Evolutionary conservation across 73 alveolate genomes (phyloP), one percentile per base, ranked within the genome.

Genomic region (Symbiodinium pilosum): DNA sequence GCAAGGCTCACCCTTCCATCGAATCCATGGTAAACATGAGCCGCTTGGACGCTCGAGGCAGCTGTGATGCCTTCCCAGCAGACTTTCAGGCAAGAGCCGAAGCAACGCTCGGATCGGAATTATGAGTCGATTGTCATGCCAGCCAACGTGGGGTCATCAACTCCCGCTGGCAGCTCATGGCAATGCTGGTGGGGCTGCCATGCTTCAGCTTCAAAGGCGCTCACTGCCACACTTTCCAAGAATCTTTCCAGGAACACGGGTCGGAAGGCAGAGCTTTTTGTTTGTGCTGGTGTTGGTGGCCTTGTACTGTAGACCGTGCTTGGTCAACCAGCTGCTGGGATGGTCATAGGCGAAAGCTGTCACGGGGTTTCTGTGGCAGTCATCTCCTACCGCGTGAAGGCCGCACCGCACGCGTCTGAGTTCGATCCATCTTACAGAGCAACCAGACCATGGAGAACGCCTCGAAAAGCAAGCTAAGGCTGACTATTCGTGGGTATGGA

Each of bases 401-500:
- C 81, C 0, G 81, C 30, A 64, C 81, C 81, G 81, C 81, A 32
- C 20, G 38, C 30, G 81, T 38, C 81, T 38, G 30, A 64, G 81
- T 28, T 28, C 38, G 34, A 38, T 64, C 9, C 30, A 16, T 8
- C 20, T 30, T 24, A 12, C 73, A 16, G 28, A 24, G 73, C 73
- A 16, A 38, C 81, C 38, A 64, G 81, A 47, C 6, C 12, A 5
- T 64, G 24, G 81, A 47, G 14, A 47, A 47, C 21, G 59, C 59
- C 6, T 6, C 59, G 3, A 28, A 5, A 26, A 28, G 81, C 12
- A 4, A 28, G 81, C 39, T 3, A 20, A 64, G 81, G 81, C 24
- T 64, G 24, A 38, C 81, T n/a, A 64, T 64, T 28, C 81, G 81
- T 64, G 81, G 81, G 38, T 64, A 64, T 64, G 81, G 81, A 64